Evolutionary conservation across 768 basidiomycete species (phyloP).

Genomic region (Boletus sp.): DNA sequence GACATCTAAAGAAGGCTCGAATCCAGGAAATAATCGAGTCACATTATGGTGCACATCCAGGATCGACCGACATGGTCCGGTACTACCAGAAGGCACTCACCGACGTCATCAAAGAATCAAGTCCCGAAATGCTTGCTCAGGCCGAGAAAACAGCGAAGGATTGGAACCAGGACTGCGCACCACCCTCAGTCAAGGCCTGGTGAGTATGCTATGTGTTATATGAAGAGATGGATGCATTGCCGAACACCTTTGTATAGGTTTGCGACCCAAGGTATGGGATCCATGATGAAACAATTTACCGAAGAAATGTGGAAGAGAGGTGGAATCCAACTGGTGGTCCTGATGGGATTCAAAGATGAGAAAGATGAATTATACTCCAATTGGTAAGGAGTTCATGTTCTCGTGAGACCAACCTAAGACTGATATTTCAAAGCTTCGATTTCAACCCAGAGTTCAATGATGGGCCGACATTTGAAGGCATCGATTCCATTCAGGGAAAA

Average conservation of each 20-base stretch:
- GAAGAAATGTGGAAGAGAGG: background rate
- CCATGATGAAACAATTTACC: background rate
- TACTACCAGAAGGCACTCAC: no score
- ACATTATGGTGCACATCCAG: no score
- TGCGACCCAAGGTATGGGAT: background rate
- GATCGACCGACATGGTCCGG: no score
- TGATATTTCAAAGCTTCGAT: background rate
- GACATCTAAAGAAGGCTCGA: no score
- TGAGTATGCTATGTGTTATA: background rate
- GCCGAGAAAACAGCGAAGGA: background rate
- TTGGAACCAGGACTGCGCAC: background rate
- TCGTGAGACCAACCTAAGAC: background rate
- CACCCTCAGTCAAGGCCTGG: background rate
- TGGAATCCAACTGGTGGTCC: background rate
- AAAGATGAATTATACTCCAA: background rate
- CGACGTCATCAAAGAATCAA: no score
- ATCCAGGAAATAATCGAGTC: no score
- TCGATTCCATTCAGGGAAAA: background rate
- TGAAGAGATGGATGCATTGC: background rate
- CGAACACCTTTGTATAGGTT: background rate
- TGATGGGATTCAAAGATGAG: background rate
- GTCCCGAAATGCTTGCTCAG: no score
- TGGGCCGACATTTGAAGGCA: background rate
- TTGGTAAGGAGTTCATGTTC: background rate
- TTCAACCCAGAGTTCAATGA: background rate